phyloP scores from a whole-genome alignment of 2,329 filamentous ascomycete genomes.

The Rhinocladiella similis region DNA sequence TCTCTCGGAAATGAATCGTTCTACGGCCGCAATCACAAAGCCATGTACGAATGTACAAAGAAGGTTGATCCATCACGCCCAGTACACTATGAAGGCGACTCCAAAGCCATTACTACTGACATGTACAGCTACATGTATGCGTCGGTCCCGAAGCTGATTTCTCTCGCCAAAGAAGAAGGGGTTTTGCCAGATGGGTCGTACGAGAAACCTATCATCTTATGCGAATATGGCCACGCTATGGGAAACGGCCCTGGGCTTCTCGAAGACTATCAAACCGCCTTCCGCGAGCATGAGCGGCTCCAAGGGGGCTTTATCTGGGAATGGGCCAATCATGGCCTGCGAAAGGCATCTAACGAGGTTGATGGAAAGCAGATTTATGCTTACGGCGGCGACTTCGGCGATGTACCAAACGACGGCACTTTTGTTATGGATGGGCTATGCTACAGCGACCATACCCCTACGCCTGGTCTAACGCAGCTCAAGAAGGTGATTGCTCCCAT shows the following conservation, averaged over 20 bases:
- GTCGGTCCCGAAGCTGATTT: conserved; percentile 36
- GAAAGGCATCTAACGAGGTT: conserved; percentile 35
- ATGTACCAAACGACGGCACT: conserved; percentile 59
- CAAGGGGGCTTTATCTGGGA: conserved; percentile 70
- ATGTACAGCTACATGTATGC: conserved; percentile 71
- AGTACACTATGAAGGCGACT: conserved; percentile 68
- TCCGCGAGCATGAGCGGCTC: conserved; percentile 59
- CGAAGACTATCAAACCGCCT: conserved; percentile 66
- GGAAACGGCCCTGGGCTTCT: conserved; percentile 72
- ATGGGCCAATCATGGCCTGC: conserved; percentile 63
- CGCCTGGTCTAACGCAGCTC: conserved; percentile 57
- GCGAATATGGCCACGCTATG: conserved; percentile 64
- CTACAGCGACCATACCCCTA: conserved; percentile 56
- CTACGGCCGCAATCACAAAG: conserved; percentile 66
- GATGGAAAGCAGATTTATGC: conserved; percentile 52
- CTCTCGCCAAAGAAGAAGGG: conserved; percentile 44
- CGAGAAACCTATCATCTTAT: conserved; percentile 47
- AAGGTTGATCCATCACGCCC: conserved; percentile 58
- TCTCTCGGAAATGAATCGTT: conserved; percentile 73
- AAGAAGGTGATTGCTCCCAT: conserved; percentile 62
- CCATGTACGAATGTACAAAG: conserved; percentile 66
- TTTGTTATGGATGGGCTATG: conserved; percentile 65
- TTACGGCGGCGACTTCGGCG: conserved; percentile 64
- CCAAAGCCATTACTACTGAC: conserved; percentile 59
- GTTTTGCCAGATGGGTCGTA: conserved; percentile 43